Conservation (phyloP, 352 stramenopile species). For the Pythium apleroticum region DNA sequence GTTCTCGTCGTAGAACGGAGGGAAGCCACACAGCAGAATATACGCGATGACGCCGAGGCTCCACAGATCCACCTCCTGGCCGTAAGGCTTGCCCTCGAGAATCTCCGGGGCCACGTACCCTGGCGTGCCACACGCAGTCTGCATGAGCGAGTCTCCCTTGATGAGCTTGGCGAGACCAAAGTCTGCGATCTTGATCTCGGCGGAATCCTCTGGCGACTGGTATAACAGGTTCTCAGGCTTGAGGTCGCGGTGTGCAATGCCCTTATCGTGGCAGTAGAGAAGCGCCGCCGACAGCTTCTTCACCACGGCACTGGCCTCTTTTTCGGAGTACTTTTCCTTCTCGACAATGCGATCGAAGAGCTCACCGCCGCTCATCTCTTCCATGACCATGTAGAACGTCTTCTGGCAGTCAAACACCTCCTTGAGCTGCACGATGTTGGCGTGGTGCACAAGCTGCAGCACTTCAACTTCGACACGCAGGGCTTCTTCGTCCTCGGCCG, state of each 20-base stretch:
- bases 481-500: slow-evolving; percentile 78
- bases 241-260: slow-evolving; percentile 91
- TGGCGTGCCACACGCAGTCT: slow-evolving; percentile 95
- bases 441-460: slow-evolving; percentile 78
- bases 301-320: slow-evolving; percentile 82
- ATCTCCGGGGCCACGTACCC: slow-evolving; percentile 98
- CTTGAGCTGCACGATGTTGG: slow-evolving; percentile 87
- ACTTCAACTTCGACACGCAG: slow-evolving; percentile 84
- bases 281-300: slow-evolving; percentile 84
- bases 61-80: slow-evolving; percentile 94
- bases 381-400: slow-evolving; percentile 93
- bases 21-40: slow-evolving; percentile 92
- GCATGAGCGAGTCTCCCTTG: slow-evolving; percentile 91
- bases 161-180: slow-evolving; percentile 92
- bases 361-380: slow-evolving; percentile 90
- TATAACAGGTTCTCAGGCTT: slow-evolving; percentile 92
- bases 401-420: slow-evolving; percentile 89
- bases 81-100: slow-evolving; percentile 91
- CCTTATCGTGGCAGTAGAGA: slow-evolving; percentile 85
- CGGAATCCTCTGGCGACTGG: slow-evolving; percentile 79
- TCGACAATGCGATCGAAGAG: slow-evolving; percentile 93
- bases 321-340: slow-evolving; percentile 91
- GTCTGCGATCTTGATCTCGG: slow-evolving; percentile 93
- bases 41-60: slow-evolving; percentile 97
- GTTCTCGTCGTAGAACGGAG: slow-evolving; percentile 96